Base-by-base conservation (phyloP, 78 protist species). In the Bigelowiella natans region DNA sequence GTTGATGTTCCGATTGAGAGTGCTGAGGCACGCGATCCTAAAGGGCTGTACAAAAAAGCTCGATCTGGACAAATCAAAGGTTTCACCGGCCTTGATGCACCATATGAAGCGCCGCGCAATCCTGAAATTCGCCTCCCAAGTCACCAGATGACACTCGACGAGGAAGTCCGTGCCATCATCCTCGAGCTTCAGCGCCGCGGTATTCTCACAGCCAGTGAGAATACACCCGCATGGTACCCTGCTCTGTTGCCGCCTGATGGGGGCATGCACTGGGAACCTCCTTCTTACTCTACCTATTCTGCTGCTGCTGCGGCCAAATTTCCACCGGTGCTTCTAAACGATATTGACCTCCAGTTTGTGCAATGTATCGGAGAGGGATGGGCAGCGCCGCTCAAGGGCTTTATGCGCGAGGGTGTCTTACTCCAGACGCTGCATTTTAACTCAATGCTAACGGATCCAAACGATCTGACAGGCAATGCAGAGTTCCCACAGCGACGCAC, bases 371-470 rank as follows among this genome's bases (percentile, higher is more conserved):
- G 93, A 40, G 93, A 91, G 63, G 93, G 93, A 37, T 91, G 93
- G 93, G 93, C 93, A 36, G 85, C 93, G 31, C 93, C 93, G 28
- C 89, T 91, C 73, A 51, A 51, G 73, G 93, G 93, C 84, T 88
- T 88, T 63, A 91, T 91, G 93, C 88, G 93, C 38, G 93, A 91
- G 64, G 84, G 88, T 36, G 36, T 37, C 39, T 36, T 87, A 18
- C 38, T 91, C 51, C 93, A 91, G 90, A 31, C 90, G 29, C 93
- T 91, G 36, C 93, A 91, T 90, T 91, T 91, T 83, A 82, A 91
- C 89, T 91, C 90, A 37, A 0, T 82, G 39, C 87, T 86, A 1
- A 30, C 63, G 40, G 92, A 90, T 34, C 88, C 88, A 26, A 1
- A 38, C 89, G 30, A 37, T 36, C 1, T 87, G 28, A 39, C 40